These are phyloP conservation scores for Fusarium illudens DNA, from an alignment of 2,329 filamentous ascomycete genomes.

Conservation along the genomic window DNA sequence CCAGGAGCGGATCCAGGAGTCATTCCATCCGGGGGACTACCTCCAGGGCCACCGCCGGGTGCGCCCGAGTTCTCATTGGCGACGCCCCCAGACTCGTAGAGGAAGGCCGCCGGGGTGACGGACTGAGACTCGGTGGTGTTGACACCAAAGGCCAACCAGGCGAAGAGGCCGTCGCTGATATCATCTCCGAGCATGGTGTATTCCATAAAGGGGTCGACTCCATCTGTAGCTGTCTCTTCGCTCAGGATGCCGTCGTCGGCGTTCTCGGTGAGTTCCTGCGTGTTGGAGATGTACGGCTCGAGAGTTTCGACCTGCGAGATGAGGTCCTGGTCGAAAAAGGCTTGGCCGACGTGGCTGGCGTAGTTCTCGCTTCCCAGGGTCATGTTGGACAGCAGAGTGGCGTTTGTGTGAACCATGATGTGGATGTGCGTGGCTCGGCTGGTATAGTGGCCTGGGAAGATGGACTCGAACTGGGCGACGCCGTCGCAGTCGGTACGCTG, in stretches of 20 bases:
- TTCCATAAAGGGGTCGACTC: conserved; percentile 66
- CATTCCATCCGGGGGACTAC: conserved; percentile 3
- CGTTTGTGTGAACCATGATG: conserved; percentile 50
- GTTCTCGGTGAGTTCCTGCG: conserved; percentile 59
- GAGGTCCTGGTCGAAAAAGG: conserved; percentile 70
- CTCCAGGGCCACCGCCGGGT: conserved; percentile 13
- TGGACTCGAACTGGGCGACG: conserved; percentile 53
- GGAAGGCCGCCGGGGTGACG: conserved; percentile 28
- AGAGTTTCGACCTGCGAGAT: conserved; percentile 59
- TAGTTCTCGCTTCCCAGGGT: conserved; percentile 48
- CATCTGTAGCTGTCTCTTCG: conserved; percentile 54
- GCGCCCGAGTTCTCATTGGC: conserved; percentile 33
- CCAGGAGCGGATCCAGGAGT: not conserved
- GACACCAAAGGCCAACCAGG: conserved; percentile 64
- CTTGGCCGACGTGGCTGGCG: conserved; percentile 69
- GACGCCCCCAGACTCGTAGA: conserved; percentile 35
- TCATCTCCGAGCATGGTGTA: conserved; percentile 65
- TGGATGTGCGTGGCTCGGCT: conserved; percentile 60
- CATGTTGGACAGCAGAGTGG: conserved; percentile 45
- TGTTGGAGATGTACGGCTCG: conserved; percentile 58
- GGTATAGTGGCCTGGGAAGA: conserved; percentile 57
- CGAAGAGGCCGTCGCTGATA: conserved; percentile 61
- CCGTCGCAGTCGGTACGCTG: conserved; percentile 53
- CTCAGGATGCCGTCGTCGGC: conserved; percentile 59
- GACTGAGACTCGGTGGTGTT: conserved; percentile 45